Percentiles rank a stretch among this genome's conserved stretches.
phyloP scores from a whole-genome alignment of 768 basidiomycete species.

The Mrakia frigida region DNA sequence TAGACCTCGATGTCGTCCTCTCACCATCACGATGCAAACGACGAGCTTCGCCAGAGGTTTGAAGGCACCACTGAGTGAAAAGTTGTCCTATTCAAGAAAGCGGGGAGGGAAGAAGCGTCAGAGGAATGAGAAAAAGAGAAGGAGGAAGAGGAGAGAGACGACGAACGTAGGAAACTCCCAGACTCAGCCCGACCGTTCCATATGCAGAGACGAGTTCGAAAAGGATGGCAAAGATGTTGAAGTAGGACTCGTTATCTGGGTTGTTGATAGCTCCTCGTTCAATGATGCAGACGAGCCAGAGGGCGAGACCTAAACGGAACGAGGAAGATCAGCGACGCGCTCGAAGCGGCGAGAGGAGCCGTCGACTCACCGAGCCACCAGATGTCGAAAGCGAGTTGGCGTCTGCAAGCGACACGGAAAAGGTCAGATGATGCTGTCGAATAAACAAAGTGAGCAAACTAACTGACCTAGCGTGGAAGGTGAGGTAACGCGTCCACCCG shows the following conservation, averaged over 20 bases:
- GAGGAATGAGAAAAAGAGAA: not conserved
- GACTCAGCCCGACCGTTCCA: slow-evolving; percentile 66
- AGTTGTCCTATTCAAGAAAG: slow-evolving; percentile 58
- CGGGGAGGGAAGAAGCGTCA: not conserved
- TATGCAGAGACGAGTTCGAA: slow-evolving; percentile 61
- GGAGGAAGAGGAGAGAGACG: slow-evolving; percentile 29
- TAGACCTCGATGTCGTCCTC: slow-evolving; percentile 83
- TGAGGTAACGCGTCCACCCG: slow-evolving; percentile 46
- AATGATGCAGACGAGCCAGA: slow-evolving; percentile 87
- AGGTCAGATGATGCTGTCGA: too few species aligned
- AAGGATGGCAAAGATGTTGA: slow-evolving; percentile 70
- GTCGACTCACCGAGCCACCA: slow-evolving; percentile 51
- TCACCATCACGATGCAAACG: slow-evolving; percentile 81
- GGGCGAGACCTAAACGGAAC: slow-evolving; percentile 52
- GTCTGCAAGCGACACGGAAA: slow-evolving; percentile 2
- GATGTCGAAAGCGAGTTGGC: slow-evolving; percentile 70
- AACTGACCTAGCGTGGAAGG: slow-evolving; percentile 62
- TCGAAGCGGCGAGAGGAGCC: not conserved
- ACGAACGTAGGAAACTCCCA: slow-evolving; percentile 70
- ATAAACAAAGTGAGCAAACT: too few species aligned
- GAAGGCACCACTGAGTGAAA: slow-evolving; percentile 73
- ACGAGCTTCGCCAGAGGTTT: slow-evolving; percentile 79
- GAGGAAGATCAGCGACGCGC: not conserved
- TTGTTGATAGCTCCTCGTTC: slow-evolving; percentile 65
- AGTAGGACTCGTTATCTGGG: slow-evolving; percentile 58